Conservation (phyloP, 169 alveolate genomes). For the Plasmodium billcollinsi region DNA sequence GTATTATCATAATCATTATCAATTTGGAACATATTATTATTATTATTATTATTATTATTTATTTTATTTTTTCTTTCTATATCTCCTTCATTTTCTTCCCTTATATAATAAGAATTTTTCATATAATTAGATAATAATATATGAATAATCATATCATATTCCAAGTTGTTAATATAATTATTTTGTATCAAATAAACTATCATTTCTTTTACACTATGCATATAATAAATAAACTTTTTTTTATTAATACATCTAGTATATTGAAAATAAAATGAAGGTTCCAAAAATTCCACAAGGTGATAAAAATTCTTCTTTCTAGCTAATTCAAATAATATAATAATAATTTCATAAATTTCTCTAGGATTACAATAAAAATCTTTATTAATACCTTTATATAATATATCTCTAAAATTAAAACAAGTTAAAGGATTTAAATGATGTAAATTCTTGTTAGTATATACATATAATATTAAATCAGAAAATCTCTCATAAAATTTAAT, state of each 20-base stretch:
- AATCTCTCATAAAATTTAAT: constrained; percentile 87
- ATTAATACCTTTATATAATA: constrained; percentile 73
- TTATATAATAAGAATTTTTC: constrained; percentile 35
- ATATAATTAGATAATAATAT: constrained; percentile 63
- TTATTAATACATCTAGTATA: constrained; percentile 72
- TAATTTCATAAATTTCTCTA: constrained; percentile 70
- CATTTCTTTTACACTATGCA: constrained; percentile 74
- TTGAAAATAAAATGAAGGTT: constrained; percentile 70
- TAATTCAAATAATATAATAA: constrained; percentile 54
- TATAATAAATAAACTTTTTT: constrained; percentile 69
- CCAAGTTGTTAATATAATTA: constrained; percentile 50
- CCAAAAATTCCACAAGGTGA: constrained; percentile 65
- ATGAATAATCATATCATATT: constrained; percentile 70
- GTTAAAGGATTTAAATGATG: constrained; percentile 84
- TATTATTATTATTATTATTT: no score
- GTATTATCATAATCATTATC: no score
- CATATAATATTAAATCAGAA: constrained; percentile 87
- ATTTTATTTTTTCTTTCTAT: not conserved
- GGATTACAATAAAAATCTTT: constrained; percentile 77
- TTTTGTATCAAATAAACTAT: constrained; percentile 71
- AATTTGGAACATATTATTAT: no score
- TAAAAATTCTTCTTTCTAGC: constrained; percentile 64
- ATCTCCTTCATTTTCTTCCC: constrained; percentile 20
- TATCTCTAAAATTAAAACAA: constrained; percentile 76
- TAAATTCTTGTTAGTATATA: constrained; percentile 77